Base-by-base conservation (phyloP, 371 early-diverging fungal species). In the Mortierella sp. region DNA sequence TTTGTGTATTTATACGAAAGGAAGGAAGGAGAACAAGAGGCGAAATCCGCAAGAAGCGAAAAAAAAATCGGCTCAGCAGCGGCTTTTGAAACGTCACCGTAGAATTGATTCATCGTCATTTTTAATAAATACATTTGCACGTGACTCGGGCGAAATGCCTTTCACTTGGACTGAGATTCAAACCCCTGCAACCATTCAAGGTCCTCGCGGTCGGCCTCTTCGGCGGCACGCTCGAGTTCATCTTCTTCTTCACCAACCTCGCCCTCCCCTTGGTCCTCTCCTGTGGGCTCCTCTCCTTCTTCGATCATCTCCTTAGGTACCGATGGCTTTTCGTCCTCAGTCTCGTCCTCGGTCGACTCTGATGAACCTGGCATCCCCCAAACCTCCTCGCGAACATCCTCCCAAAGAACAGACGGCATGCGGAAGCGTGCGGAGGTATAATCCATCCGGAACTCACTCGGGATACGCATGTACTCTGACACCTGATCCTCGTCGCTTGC, bases 331-430 rank as follows among this genome's bases (percentile, higher is more conserved):
- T 38, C 74, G 4, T 70, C 72, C 4, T 68, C 49, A 46, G 35
- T n/a, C 21, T 44, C 38, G 21, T 74, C 74, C 43, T 16, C 74
- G 2, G 0, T 35, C 38, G 51, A 4, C 54, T 54, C 8, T 7
- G 12, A 29, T 16, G 21, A 18, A 3, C 4, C 27, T 21, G 46
- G 0, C n/a, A 27, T 58, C 2, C 76, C 82, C 80, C 82, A 86
- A 2, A 82, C 82, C 70, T 71, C 38, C 24, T 82, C 74, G 0
- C 82, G 75, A 16, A 80, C 87, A 77, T 86, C 87, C n/a, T 86
- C 78, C 87, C 87, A 86, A 11, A 86, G 72, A 24, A 82, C 75
- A 63, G 87, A 80, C 24, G 87, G 87, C 82, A 82, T 76, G 68
- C 82, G 70, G 75, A 86, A 82, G n/a, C 87, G 82, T 1, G 82